Evolutionary conservation across 2,329 filamentous ascomycete species (phyloP), one percentile per base, ranked within the genome.

Genomic region (Colletotrichum musicola): DNA sequence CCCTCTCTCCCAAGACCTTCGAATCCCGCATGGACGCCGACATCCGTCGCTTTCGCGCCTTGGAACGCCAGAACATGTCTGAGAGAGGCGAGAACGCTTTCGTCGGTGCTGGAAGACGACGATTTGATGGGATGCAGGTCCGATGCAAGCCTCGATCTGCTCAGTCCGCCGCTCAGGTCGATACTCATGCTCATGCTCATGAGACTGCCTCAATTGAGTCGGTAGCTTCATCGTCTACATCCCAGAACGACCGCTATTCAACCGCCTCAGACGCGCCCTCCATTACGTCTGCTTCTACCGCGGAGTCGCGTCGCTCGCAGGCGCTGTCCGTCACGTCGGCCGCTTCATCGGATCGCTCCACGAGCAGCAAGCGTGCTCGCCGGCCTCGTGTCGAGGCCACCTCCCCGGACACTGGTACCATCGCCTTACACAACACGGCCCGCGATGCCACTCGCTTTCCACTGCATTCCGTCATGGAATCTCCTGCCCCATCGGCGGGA

Each of bases 311-410:
- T 42, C 50, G 55, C 35, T 60, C 62, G 2, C 42, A 60, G 22
- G 30, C 59, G 35, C 35, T 56, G 4, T 49, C 47, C 18, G 44
- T 55, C n/a, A 50, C 35, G 4, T 22, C 51, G 2, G 20, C 16
- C 14, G 38, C 53, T 13, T 56, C 27, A 4, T 44, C 59, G 9
- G 51, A 56, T 13, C 53, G 59, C 1, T 63, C 46, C 6, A 22
- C 16, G 5, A 7, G 6, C 44, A 66, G 55, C 35, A 69, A 61
- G 38, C 38, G 61, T 54, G 47, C 22, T 2, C 62, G 66, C 10
- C 35, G 56, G 25, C 42, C 62, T 35, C 62, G 44, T 16, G 42
- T 44, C 25, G 56, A 56, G 38, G n/a, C 18, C 1, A 7, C 56
- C 9, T 5, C 46, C 4, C 55, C 44, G 10, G 51, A 60, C n/a